A percentile compares a stretch with the other conserved stretches of the same genome.
Conservation (phyloP, 2,329 filamentous ascomycete genomes). For the Hansfordia pulvinata region DNA sequence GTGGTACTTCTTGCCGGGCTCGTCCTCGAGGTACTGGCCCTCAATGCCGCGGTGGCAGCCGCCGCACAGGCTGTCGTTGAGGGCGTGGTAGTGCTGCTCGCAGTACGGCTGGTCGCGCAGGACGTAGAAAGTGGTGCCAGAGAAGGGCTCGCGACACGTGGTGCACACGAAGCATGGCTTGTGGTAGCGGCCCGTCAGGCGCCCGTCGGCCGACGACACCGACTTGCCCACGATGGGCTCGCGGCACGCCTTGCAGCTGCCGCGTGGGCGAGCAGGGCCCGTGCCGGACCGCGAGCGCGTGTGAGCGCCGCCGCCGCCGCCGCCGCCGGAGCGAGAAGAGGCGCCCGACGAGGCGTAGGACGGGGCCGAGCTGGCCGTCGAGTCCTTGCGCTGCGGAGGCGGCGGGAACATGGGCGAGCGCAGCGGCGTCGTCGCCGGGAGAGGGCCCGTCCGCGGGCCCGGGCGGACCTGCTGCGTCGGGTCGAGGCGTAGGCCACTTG, state of each 20-base stretch:
- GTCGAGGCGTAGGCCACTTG: not conserved
- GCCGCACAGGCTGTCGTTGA: constrained; percentile 77
- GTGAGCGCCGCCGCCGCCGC: too few relatives aligned
- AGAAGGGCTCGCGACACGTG: constrained; percentile 69
- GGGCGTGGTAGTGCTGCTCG: constrained; percentile 79
- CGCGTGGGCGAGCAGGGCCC: constrained; percentile 39
- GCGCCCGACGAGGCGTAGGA: too few relatives aligned
- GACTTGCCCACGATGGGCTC: constrained; percentile 77
- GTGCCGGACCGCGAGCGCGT: too few relatives aligned
- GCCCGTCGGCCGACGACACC: constrained; percentile 83
- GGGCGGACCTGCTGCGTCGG: not conserved
- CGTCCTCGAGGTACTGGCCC: constrained; percentile 83
- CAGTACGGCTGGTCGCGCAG: constrained; percentile 80
- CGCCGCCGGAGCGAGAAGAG: too few relatives aligned
- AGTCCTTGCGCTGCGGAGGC: not conserved
- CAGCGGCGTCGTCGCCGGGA: not conserved
- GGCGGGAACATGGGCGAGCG: not conserved
- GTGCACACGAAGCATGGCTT: constrained; percentile 89
- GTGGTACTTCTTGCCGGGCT: constrained; percentile 67
- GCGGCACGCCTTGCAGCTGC: constrained; percentile 72
- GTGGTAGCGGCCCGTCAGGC: constrained; percentile 86
- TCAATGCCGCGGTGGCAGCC: constrained; percentile 79
- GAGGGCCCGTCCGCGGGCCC: not conserved
- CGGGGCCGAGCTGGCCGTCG: too few relatives aligned
- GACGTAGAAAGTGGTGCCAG: constrained; percentile 86